Evolutionary conservation across 2,329 filamentous ascomycete genomes (phyloP), one percentile per base, ranked within the genome.

Genomic region (Penicillium vulpinum): DNA sequence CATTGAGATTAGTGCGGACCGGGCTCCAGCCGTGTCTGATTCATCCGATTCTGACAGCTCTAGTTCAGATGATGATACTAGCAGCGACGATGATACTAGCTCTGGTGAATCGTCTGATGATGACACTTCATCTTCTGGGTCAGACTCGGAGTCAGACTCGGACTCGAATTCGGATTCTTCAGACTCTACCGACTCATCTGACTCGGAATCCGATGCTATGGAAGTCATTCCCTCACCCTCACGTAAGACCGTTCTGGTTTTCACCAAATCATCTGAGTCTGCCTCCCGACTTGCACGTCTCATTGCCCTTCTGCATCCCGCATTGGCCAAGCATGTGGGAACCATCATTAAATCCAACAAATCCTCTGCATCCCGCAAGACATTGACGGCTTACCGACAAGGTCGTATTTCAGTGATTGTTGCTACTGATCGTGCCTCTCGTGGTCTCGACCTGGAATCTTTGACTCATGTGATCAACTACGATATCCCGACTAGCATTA

Each of bases 391-490:
- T n/a, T 92, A 93, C 72, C 77, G 82, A 4, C 73, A 78, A 8
- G 82, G 82, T 56, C 84, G 84, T 57, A 75, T 90, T 26, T 86
- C 87, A 7, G 85, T 96, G 45, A 85, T 97, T 41, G 88, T 97
- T 44, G 92, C 92, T 0, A 96, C 94, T 0, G 93, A 97, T 71
- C 88, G 95, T n/a, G 91, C 94, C 1, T 91, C 92, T 2, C 89
- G 93, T 61, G 94, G 93, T 67, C 86, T 97, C 26, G 93, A 97
- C 73, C 81, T 96, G 13, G 85, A 86, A 0, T 83, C 85, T 45
- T 83, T 97, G 45, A 86, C 87, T 35, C 90, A 96, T 69, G 91
- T 97, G 45, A 80, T 97, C 75, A 97, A 96, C 77, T 97, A 97
- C 78, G 93, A 97, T 72, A 82, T 97, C 50, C 93, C 93, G 0